These are phyloP conservation scores for Primulina tabacum DNA, from an alignment of 257 asterid species.

Conservation along the genomic window DNA sequence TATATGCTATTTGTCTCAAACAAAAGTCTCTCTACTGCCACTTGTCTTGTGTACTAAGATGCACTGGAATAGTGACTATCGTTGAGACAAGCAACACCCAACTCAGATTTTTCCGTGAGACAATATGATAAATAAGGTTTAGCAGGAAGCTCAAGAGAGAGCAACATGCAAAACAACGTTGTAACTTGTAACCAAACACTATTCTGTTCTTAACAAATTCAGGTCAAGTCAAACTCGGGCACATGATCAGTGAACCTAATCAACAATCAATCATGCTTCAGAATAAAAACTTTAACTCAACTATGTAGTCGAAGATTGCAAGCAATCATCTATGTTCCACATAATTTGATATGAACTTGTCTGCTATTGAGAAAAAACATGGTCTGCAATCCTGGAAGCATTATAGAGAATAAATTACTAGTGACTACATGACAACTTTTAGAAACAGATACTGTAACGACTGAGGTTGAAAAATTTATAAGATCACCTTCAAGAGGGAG, in stretches of 20 bases:
- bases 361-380: neutral
- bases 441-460: too few species aligned
- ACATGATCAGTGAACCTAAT: neutral
- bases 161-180: neutral
- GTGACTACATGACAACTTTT: too few species aligned
- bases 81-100: neutral
- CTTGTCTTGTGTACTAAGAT: neutral
- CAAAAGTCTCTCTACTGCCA: neutral
- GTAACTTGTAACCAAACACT: neutral
- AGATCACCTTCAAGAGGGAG: slow-evolving; percentile 54
- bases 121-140: too few species aligned
- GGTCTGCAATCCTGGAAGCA: neutral
- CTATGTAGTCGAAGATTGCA: too few species aligned
- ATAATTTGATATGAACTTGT: neutral
- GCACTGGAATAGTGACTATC: neutral
- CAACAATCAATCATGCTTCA: neutral
- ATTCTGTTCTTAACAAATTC: neutral
- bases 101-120: neutral
- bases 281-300: too few species aligned
- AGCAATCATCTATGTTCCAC: too few species aligned
- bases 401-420: too few species aligned
- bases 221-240: neutral
- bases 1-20: neutral
- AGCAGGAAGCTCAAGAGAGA: neutral
- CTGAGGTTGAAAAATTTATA: slow-evolving; percentile 2